Conservation (phyloP, 352 stramenopile species). For the Pythium aphanidermatum region DNA sequence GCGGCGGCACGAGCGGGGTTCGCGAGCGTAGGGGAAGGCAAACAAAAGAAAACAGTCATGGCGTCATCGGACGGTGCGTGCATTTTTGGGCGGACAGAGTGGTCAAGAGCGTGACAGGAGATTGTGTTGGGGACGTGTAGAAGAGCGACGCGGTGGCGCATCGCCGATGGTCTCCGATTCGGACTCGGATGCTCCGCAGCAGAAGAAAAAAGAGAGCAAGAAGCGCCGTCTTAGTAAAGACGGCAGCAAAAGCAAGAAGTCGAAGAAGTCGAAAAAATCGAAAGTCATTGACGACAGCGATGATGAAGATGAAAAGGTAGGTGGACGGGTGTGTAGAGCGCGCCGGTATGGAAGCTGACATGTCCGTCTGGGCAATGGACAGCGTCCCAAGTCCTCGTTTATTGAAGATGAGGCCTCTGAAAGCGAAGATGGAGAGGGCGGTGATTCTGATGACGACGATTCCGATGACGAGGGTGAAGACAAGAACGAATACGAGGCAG, state of each 20-base stretch:
- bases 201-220: conserved; percentile 33
- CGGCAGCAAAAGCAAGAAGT: conserved; percentile 44
- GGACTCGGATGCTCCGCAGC: conserved; percentile 58
- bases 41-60: conserved; percentile 11
- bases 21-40: conserved; percentile 3
- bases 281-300: conserved; percentile 46
- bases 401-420: conserved; percentile 89
- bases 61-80: conserved; percentile 27
- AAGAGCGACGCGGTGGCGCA: conserved; percentile 57
- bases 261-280: conserved; percentile 58
- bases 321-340: too few species aligned
- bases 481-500: conserved; percentile 87
- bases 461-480: conserved; percentile 82
- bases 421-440: conserved; percentile 65
- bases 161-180: conserved; percentile 85
- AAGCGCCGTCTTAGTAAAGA: conserved; percentile 71
- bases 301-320: conserved; percentile 61
- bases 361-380: neutral
- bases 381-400: conserved; percentile 78
- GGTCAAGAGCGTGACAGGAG: too few species aligned
- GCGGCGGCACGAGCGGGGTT: too few species aligned
- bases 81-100: too few species aligned
- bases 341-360: neutral
- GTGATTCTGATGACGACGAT: conserved; percentile 63
- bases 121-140: conserved; percentile 20